Evolutionary conservation across 2,329 filamentous ascomycete species (phyloP), one percentile per base, ranked within the genome.

Genomic region (Fusarium zealandicum): DNA sequence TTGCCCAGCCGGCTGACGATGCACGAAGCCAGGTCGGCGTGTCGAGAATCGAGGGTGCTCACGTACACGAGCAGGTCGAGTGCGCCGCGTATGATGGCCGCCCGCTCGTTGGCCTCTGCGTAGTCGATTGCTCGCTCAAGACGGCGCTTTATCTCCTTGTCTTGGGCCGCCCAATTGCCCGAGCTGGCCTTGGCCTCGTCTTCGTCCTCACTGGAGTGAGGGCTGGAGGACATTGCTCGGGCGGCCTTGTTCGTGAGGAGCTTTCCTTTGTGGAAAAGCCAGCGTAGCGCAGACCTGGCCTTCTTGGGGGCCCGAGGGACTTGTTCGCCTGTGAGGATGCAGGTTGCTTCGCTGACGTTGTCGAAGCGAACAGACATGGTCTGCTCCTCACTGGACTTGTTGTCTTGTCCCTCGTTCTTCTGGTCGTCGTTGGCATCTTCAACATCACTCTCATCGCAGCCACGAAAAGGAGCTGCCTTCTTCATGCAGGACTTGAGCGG

Each of bases 51-150:
- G 6, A 7, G 22, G 8, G 22, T 25, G 13, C n/a, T 44, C 14
- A 57, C 33, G 13, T 25, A 30, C 16, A 57, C 18, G 14, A 35
- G 25, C 32, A 57, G 53, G 35, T 58, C 55, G n/a, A 58, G 38
- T 1, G 48, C 43, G 17, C 55, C 55, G 7, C 55, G 53, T 1
- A 25, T 3, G 2, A 58, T 39, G 4, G 55, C n/a, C 0, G 48
- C 22, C 8, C 33, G 27, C 6, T 58, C 54, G 18, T 57, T 58
- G 2, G 30, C 38, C 0, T 16, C 9, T 2, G 27, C 10, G n/a
- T 28, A n/a, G 5, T 32, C 3, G 2, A 5, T 8, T 3, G 54
- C 51, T 22, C 18, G 14, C 4, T 6, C 5, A 1, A 55, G 22
- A 9, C 5, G 16, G 8, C 27, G 30, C 2, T 37, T 5, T 4